Percentiles rank a stretch among this genome's conserved stretches.
Evolutionary conservation across 2,329 filamentous ascomycete genomes (phyloP).

Genomic region (Botrytis byssoidea): DNA sequence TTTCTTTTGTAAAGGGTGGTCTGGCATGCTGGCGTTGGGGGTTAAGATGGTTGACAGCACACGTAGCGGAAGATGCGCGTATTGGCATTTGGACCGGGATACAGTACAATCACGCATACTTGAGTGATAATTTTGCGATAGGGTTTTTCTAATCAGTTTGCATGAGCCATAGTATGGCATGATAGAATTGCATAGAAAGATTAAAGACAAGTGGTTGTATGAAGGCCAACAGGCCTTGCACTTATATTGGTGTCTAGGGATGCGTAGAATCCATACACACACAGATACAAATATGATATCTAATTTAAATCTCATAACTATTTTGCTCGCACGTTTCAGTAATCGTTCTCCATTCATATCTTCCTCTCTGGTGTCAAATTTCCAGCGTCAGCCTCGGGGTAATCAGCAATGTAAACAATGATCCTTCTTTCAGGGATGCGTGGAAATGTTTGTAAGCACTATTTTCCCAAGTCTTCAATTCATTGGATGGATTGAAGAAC

Average conservation of each 20-base stretch:
- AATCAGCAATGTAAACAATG: neutral
- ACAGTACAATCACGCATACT: neutral
- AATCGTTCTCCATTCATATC: neutral
- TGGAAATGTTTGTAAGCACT: neutral
- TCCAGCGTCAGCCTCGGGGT: neutral
- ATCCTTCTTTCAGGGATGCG: neutral
- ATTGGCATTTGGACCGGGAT: neutral
- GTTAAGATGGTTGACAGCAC: neutral
- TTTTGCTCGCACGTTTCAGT: neutral
- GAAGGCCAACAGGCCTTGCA: neutral
- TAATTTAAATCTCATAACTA: neutral
- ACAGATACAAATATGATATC: neutral
- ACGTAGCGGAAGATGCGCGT: neutral
- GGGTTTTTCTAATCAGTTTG: neutral
- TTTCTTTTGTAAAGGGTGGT: neutral
- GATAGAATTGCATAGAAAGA: neutral
- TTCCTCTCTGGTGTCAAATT: neutral
- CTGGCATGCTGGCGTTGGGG: neutral
- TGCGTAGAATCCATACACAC: neutral
- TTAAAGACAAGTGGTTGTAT: neutral
- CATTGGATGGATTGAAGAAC: neutral
- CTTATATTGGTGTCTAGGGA: neutral
- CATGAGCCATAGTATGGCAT: neutral
- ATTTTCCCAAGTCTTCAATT: fast-evolving
- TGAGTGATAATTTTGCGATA: neutral